phyloP scores from a whole-genome alignment of 2,329 filamentous ascomycete species.

The Aspergillus pseudonomiae region DNA sequence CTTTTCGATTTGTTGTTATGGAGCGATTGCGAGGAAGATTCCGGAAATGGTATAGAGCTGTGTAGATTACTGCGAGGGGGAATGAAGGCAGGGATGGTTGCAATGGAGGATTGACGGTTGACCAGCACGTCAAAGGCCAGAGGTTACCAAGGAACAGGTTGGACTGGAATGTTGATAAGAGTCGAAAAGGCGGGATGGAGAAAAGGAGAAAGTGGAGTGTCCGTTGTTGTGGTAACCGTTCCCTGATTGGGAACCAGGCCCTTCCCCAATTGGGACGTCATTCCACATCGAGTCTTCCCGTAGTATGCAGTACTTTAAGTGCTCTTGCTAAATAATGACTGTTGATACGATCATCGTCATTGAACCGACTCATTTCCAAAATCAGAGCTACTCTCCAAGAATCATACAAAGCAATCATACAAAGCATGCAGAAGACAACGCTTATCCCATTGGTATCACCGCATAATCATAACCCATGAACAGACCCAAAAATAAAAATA shows the following conservation, averaged over 20 bases:
- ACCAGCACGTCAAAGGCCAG: slow-evolving; percentile 2
- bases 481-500: not conserved
- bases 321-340: no score
- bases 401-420: no score
- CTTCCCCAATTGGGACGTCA: not conserved
- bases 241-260: not conserved
- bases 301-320: no score
- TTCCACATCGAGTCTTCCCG: not conserved
- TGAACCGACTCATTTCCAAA: no score
- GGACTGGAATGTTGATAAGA: not conserved
- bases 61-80: slow-evolving; percentile 2
- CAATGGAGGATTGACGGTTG: slow-evolving; percentile 4
- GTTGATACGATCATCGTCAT: no score
- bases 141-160: not conserved
- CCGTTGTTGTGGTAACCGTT: slow-evolving; percentile 28
- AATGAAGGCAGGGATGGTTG: slow-evolving; percentile 4
- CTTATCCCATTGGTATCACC: slow-evolving; percentile 8
- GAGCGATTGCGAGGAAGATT: not conserved
- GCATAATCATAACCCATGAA: slow-evolving; percentile 4
- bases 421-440: slow-evolving; percentile 1
- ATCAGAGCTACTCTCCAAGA: no score
- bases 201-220: slow-evolving; percentile 9
- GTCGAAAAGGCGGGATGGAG: slow-evolving; percentile 5
- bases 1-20: not conserved
- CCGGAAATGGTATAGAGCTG: slow-evolving; percentile 2